Base-by-base conservation (phyloP, 2,329 filamentous ascomycete genomes). In the Pseudogymnoascus sp. region DNA sequence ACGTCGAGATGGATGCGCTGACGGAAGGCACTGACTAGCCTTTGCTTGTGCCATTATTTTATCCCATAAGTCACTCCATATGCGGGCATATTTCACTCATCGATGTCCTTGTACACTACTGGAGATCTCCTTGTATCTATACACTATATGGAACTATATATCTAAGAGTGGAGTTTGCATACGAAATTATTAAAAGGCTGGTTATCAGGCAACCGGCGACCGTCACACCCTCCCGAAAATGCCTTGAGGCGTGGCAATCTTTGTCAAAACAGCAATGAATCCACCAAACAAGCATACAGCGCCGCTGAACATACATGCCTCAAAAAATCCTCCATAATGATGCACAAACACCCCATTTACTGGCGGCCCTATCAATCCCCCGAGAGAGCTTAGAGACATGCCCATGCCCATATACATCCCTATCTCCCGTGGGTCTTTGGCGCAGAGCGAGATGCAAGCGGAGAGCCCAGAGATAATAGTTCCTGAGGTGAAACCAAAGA, bases 401-500 rank as follows among this genome's bases (percentile, higher is more conserved):
- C 77, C 78, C 72, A 82, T 81, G 14, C 82, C 83, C 66, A 83
- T 77, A 56, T 83, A 81, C 0, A 84, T 83, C 1, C 85, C 85
- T 18, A 85, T 76, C 46, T 83, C 76, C 21, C 79, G 76, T 5
- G 82, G 75, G 65, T 85, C 78, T 34, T 76, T 76, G 34, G 75
- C 70, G 68, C 70, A 79, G 61, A 73, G 68, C 2, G 77, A 73
- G 11, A 83, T 70, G 4, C 79, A 78, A 0, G 76, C 78, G 0
- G 78, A 75, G 1, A 70, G 74, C 0, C 79, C 78, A 16, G 85
- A 87, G 70, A 96, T 93, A 69, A 91, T 90, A 61, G 86, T 89
- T 1, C 92, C 92, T 46, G 86, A 91, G 1, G 85, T 84, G 70
- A 96, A 92, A 0, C 92, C 92, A 72, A 95, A 96, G 2, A 93